Base-by-base conservation (phyloP, 2,329 filamentous ascomycete genomes). In the Juglanconis oblonga region DNA sequence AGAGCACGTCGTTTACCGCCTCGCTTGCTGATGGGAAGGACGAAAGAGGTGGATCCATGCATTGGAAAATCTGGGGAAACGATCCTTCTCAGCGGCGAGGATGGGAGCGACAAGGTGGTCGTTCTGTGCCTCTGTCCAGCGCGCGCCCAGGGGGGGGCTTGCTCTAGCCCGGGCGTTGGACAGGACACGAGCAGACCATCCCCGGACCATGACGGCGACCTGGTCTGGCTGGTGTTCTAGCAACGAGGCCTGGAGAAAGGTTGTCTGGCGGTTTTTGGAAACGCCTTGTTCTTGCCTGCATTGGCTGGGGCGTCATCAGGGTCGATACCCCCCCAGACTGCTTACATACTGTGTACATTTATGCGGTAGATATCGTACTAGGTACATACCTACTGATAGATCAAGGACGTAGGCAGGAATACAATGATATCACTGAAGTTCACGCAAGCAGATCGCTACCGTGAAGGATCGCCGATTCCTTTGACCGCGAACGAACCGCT, bases 21-120 rank as follows among this genome's bases (percentile, higher is more conserved):
- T 57, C 38, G 52, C 53, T 52, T 52, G 61, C 61, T 63, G 61
- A 63, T 63, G 61, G 61, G 61, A 63, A 57, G 61, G 58, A 63
- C 55, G 50, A 7, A 63, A 63, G 58, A 63, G 61, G 61, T 50
- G 55, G 54, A 50, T 57, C 48, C 52, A 52, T 36, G 4, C 10
- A 50, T 36, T 14, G 24, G 38, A 57, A 49, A 57, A 51, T 55
- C 32, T 14, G 58, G 58, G 54, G 54, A 61, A 59, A 48, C 45
- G 55, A 55, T 63, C 58, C 54, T 57, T 63, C 61, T 63, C 61
- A 63, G 61, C 58, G 52, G 53, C 54, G 50, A 56, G 42, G 13
- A 33, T 55, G 54, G 58, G 38, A 58, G 55, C 54, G 61, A 52
- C 56, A 52, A 54, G 58, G 55, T 54, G 55, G 50, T 51, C 51